Conservation (phyloP, 257 asterid species). For the Nicotiana knightiana region DNA sequence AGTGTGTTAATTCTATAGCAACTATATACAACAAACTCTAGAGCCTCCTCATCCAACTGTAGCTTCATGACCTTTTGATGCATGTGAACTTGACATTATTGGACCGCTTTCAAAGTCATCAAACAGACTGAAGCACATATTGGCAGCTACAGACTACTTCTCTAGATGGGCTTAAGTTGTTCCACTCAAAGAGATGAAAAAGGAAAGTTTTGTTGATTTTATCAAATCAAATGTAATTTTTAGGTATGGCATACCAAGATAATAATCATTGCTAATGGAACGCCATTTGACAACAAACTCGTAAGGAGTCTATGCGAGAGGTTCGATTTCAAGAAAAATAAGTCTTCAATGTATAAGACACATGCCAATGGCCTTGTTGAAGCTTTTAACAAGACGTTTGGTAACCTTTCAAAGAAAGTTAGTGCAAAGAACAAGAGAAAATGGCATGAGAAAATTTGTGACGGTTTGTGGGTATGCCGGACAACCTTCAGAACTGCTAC, state of each 20-base stretch:
- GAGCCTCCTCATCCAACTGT: too few relatives aligned
- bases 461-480: neutral
- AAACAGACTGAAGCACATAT: too few relatives aligned
- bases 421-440: neutral
- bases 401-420: neutral
- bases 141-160: too few relatives aligned
- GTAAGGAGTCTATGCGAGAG: neutral
- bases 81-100: too few relatives aligned
- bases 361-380: neutral
- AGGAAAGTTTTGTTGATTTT: neutral
- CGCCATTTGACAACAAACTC: neutral
- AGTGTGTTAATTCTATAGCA: too few relatives aligned
- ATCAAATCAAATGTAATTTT: neutral
- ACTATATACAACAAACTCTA: too few relatives aligned
- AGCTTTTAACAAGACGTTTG: neutral
- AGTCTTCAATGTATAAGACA: neutral
- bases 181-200: too few relatives aligned
- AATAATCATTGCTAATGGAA: neutral
- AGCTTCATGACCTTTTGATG: too few relatives aligned
- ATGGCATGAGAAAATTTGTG: neutral
- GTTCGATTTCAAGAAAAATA: neutral
- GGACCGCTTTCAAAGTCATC: too few relatives aligned
- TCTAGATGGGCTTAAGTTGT: too few relatives aligned
- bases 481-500: neutral
- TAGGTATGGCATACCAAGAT: neutral